A percentile compares a stretch with the other conserved stretches of the same genome.
These are phyloP conservation scores for Eucalyptus sp. DNA, from an alignment of 345 rosid species.

Conservation along the genomic window DNA sequence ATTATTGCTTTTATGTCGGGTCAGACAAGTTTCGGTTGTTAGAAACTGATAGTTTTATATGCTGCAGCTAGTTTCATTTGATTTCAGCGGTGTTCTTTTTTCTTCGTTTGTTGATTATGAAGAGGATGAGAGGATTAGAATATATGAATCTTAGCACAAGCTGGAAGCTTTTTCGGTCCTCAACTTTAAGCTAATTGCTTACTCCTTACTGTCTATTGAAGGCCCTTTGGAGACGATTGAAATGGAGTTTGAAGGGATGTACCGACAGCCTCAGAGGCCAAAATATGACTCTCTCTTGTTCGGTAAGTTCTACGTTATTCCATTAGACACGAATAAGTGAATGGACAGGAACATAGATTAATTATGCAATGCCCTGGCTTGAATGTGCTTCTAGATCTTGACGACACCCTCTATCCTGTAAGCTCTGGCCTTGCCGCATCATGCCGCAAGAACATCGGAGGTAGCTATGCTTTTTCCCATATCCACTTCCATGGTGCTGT, in stretches of 20 bases:
- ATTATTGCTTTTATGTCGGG: not conserved
- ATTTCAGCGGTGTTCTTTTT: not conserved
- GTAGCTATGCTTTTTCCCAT: not conserved
- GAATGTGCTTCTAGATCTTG: constrained; percentile 45
- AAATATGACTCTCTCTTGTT: constrained; percentile 79
- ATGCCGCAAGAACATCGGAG: constrained; percentile 38
- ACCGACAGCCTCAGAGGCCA: constrained; percentile 19
- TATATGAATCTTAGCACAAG: not conserved
- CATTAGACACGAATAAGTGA: not conserved
- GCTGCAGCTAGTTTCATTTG: not conserved
- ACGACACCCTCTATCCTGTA: constrained; percentile 85
- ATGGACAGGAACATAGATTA: not conserved
- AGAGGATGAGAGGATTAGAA: not conserved
- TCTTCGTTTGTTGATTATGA: not conserved
- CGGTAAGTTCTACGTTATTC: constrained; percentile 24
- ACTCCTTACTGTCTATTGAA: constrained; percentile 7
- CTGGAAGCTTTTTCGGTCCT: not conserved
- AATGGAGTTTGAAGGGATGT: constrained; percentile 46
- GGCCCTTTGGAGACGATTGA: constrained; percentile 2
- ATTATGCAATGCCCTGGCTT: not conserved
- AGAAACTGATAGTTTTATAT: not conserved
- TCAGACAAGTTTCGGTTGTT: not conserved
- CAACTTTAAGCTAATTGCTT: not conserved
- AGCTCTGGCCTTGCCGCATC: constrained; percentile 53
- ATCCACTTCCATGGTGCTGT: not conserved